A percentile compares a stretch with the other conserved stretches of the same genome.
These are phyloP conservation scores for Raphidocelis subcapitata DNA, from an alignment of 139 green algal genomes.

Conservation along the genomic window DNA sequence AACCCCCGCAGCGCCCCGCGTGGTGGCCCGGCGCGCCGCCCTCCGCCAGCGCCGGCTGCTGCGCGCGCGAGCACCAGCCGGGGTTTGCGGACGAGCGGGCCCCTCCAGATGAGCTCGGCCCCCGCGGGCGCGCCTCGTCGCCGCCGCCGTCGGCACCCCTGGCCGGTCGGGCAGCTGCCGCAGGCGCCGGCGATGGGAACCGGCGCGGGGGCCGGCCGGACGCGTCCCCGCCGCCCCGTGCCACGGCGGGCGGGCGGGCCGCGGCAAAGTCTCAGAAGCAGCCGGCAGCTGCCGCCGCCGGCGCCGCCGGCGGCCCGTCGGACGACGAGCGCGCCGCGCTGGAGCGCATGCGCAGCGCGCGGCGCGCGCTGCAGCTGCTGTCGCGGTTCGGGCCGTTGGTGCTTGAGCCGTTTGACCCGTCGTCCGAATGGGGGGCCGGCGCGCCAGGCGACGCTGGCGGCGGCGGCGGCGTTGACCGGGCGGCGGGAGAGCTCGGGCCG, in stretches of 20 bases:
- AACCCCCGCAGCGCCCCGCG: too few relatives aligned
- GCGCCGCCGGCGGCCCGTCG: background rate
- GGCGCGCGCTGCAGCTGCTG: slow-evolving; percentile 10
- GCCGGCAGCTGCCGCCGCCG: background rate
- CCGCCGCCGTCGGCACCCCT: too few relatives aligned
- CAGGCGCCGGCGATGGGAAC: background rate
- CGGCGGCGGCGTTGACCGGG: background rate
- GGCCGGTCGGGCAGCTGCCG: background rate
- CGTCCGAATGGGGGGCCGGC: background rate
- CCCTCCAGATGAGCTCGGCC: background rate
- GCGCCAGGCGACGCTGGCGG: background rate
- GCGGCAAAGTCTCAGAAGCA: background rate
- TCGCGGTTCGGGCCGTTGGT: background rate
- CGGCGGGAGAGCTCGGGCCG: background rate
- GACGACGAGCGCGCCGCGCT: background rate
- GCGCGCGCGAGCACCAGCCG: slow-evolving; percentile 12
- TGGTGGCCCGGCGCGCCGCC: slow-evolving; percentile 5
- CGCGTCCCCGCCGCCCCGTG: background rate
- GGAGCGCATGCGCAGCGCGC: background rate
- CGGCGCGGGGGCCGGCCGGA: background rate
- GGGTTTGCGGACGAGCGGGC: background rate
- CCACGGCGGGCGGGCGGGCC: background rate
- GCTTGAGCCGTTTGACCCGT: background rate
- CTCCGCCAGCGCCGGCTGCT: slow-evolving; percentile 3
- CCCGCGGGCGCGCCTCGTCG: too few relatives aligned